These are phyloP conservation scores for Pichia heedii DNA, from an alignment of 805 yeast genomes.

Conservation along the genomic window DNA sequence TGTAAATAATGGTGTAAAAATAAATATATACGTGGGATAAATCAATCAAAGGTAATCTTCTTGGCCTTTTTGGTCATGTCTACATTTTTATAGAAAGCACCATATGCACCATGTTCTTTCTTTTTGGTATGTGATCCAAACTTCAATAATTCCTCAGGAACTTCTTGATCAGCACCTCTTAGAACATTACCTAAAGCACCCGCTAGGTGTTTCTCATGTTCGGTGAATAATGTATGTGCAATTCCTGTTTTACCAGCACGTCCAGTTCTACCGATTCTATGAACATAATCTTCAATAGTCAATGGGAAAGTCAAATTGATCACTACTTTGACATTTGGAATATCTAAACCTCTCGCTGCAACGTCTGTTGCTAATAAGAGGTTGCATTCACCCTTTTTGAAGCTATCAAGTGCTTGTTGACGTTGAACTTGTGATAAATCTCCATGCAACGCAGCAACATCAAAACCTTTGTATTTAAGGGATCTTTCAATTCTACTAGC, in stretches of 20 bases:
- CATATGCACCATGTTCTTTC: constrained; percentile 96
- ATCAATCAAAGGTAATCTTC: constrained; percentile 73
- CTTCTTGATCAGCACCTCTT: constrained; percentile 89
- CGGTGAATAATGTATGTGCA: constrained; percentile 94
- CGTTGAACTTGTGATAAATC: constrained; percentile 90
- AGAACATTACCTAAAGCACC: constrained; percentile 90
- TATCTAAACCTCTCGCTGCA: constrained; percentile 96
- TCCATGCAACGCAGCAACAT: constrained; percentile 93
- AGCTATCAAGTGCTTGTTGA: constrained; percentile 74
- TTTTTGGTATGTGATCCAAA: constrained; percentile 98
- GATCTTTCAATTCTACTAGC: constrained; percentile 83
- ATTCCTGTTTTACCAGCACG: constrained; percentile 98
- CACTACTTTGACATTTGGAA: constrained; percentile 94
- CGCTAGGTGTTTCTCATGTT: constrained; percentile 90
- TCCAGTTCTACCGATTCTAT: constrained; percentile 99
- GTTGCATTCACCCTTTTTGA: constrained; percentile 70
- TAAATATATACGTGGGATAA: no score
- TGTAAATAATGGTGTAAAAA: no score
- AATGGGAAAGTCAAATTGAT: constrained; percentile 94
- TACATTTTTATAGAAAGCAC: constrained; percentile 92
- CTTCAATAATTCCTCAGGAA: constrained; percentile 88
- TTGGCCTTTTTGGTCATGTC: constrained; percentile 78
- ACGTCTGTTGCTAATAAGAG: constrained; percentile 94
- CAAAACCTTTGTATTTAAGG: constrained; percentile 61
- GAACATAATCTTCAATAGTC: constrained; percentile 97